These are phyloP conservation scores for Musa troglodytarum DNA, from an alignment of 176 grass and related monocot species.

Conservation along the genomic window DNA sequence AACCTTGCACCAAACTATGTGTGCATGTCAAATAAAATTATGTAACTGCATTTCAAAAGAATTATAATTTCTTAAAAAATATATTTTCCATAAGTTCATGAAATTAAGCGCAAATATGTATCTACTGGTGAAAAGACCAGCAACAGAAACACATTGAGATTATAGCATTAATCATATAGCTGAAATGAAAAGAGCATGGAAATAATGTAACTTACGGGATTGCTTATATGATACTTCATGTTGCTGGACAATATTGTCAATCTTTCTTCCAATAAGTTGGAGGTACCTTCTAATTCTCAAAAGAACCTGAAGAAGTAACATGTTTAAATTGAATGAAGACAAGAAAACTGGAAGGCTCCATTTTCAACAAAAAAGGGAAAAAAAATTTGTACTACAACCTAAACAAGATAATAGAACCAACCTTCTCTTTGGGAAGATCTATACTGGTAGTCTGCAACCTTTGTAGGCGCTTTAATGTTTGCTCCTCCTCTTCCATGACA, in stretches of 20 bases:
- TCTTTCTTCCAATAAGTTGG: constrained; percentile 87
- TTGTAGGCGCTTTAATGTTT: constrained; percentile 78
- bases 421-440: constrained; percentile 97
- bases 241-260: constrained; percentile 68
- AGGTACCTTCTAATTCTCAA: constrained; percentile 93
- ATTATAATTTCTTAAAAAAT: no score
- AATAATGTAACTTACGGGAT: constrained; percentile 52
- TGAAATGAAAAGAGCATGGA: not conserved
- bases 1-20: no score
- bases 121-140: not conserved
- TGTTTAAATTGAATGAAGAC: constrained; percentile 11
- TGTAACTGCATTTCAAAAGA: no score
- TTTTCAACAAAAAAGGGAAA: constrained; percentile 14
- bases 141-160: not conserved
- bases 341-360: not conserved
- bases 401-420: constrained; percentile 25
- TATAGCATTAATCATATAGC: not conserved
- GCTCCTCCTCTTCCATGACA: constrained; percentile 81
- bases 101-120: no score
- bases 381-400: not conserved
- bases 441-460: constrained; percentile 93
- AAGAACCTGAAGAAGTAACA: constrained; percentile 66
- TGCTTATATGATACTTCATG: constrained; percentile 87
- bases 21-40: no score
- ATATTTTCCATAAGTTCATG: no score